Percentiles rank a stretch among this genome's conserved stretches.
Conservation (phyloP, 441 rosid genomes). For the Heliophila coronopifolia region DNA sequence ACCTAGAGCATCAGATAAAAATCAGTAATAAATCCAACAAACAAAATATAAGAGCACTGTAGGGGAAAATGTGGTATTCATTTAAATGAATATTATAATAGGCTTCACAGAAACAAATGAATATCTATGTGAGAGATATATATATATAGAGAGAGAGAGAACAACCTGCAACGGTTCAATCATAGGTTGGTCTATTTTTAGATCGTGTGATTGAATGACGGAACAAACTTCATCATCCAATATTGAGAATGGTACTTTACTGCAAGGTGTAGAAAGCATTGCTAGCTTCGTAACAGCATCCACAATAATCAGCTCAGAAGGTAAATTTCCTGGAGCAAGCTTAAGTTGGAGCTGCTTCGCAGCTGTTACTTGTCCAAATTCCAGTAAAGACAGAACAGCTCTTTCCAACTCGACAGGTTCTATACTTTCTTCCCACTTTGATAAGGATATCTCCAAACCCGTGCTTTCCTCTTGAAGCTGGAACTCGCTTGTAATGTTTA, state of each 20-base stretch:
- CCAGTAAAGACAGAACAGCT: conserved; percentile 88
- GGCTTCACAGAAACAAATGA: conserved; percentile 10
- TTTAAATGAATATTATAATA: conserved; percentile 4
- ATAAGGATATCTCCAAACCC: conserved; percentile 62
- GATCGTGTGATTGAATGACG: conserved; percentile 49
- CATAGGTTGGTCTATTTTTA: conserved; percentile 35
- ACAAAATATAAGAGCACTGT: background rate
- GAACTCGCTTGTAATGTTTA: conserved; percentile 47
- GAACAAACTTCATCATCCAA: conserved; percentile 64
- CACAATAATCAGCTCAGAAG: conserved; percentile 69
- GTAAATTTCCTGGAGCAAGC: conserved; percentile 67
- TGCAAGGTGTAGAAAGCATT: conserved; percentile 53
- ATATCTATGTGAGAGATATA: conserved; percentile 8
- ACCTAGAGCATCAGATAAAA: conserved; percentile 41
- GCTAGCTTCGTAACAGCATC: conserved; percentile 88
- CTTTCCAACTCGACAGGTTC: conserved; percentile 86
- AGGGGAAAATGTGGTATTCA: background rate
- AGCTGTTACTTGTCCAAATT: conserved; percentile 93
- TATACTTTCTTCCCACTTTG: conserved; percentile 94
- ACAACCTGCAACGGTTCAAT: conserved; percentile 72
- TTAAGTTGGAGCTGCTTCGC: conserved; percentile 95
- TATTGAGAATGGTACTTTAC: conserved; percentile 37
- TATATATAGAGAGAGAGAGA: background rate
- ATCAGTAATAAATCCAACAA: conserved; percentile 11
- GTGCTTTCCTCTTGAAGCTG: conserved; percentile 64